Conservation (phyloP, 2,329 filamentous ascomycete genomes). For the Hypoxylon sp. region DNA sequence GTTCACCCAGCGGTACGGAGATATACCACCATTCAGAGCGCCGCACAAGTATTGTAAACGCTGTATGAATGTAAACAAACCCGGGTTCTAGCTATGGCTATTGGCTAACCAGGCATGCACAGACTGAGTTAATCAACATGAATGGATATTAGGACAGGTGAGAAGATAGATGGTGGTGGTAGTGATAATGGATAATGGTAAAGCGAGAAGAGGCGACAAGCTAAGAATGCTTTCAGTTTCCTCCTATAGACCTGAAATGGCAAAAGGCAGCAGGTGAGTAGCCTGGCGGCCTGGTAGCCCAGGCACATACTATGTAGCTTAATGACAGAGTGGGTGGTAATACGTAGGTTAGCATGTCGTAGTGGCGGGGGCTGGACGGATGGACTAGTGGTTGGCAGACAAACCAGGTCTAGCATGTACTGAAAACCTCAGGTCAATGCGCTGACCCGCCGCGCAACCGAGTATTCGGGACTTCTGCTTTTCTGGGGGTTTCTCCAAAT, state of each 20-base stretch:
- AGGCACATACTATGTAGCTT: not conserved
- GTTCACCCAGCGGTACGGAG: constrained; percentile 30
- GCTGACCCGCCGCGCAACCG: constrained; percentile 33
- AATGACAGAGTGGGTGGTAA: constrained; percentile 5
- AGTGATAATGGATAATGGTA: constrained; percentile 40
- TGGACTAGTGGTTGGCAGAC: constrained; percentile 8
- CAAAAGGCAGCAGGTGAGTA: constrained; percentile 6
- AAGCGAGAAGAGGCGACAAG: constrained; percentile 18
- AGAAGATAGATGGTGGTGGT: constrained; percentile 32
- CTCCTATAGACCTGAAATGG: constrained; percentile 3
- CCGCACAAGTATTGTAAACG: constrained; percentile 39
- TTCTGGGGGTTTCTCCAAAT: constrained; percentile 47
- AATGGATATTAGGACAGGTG: constrained; percentile 45
- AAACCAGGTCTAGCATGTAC: constrained; percentile 10
- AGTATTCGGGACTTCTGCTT: constrained; percentile 44
- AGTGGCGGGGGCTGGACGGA: constrained; percentile 30
- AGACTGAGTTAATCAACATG: constrained; percentile 35
- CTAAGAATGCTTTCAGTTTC: constrained; percentile 15
- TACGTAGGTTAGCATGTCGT: constrained; percentile 4
- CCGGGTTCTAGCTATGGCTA: constrained; percentile 33
- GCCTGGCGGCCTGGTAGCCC: not conserved
- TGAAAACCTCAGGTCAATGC: constrained; percentile 33
- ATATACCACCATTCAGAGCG: constrained; percentile 38
- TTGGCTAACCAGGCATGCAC: constrained; percentile 41
- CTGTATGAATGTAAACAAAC: constrained; percentile 47